Percentiles rank a stretch among this genome's conserved stretches.
Evolutionary conservation across 805 yeast species (phyloP).

Genomic region (Saccharomycopsis synnaedendra): DNA sequence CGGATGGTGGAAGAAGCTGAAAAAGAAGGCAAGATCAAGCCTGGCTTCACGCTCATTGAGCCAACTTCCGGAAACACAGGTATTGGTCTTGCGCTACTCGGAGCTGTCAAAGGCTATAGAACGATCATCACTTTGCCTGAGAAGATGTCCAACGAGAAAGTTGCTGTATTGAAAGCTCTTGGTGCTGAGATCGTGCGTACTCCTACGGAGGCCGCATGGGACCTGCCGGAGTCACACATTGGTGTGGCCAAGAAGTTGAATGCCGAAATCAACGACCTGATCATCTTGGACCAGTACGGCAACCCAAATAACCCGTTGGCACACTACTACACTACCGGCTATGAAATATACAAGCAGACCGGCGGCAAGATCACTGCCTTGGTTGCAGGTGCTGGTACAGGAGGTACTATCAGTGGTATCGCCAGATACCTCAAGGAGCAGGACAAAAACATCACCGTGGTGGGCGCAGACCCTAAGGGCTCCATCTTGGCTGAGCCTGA

Average conservation of each 20-base stretch:
- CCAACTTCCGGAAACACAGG: slow-evolving; percentile 92
- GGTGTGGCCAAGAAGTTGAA: slow-evolving; percentile 78
- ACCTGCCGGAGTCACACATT: slow-evolving; percentile 81
- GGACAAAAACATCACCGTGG: slow-evolving; percentile 46
- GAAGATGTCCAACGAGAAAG: slow-evolving; percentile 87
- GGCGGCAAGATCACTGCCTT: slow-evolving; percentile 58
- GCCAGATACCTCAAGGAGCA: slow-evolving; percentile 65
- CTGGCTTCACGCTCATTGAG: slow-evolving; percentile 78
- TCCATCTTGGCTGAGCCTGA: slow-evolving; percentile 78
- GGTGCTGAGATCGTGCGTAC: slow-evolving; percentile 90
- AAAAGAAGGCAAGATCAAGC: slow-evolving; percentile 62
- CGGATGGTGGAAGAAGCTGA: slow-evolving; percentile 85
- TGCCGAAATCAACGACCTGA: slow-evolving; percentile 75
- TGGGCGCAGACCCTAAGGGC: slow-evolving; percentile 83
- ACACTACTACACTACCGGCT: slow-evolving; percentile 77
- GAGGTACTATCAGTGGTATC: slow-evolving; percentile 84
- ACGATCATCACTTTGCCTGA: slow-evolving; percentile 84
- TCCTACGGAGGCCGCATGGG: slow-evolving; percentile 90
- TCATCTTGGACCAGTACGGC: slow-evolving; percentile 74
- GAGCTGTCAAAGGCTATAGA: slow-evolving; percentile 80
- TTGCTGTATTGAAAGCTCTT: slow-evolving; percentile 73
- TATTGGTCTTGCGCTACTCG: slow-evolving; percentile 77
- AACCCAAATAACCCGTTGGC: slow-evolving; percentile 75
- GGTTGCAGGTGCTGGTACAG: slow-evolving; percentile 91
- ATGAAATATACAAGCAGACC: slow-evolving; percentile 76